Conservation (phyloP, 2,329 filamentous ascomycete genomes). For the Talaromyces islandicus region DNA sequence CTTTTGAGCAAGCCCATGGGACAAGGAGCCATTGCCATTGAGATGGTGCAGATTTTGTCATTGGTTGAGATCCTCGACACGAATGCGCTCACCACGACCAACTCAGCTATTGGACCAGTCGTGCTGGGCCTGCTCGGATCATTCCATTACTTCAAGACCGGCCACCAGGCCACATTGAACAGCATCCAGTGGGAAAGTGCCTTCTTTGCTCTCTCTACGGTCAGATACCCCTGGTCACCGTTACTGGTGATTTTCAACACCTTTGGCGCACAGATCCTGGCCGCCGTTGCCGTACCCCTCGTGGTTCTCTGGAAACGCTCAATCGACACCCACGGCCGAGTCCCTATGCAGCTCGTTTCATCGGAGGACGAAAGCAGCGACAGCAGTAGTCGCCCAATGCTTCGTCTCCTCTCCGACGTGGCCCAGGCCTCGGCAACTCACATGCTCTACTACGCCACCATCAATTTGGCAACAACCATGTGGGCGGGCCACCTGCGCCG, state of each 20-base stretch:
- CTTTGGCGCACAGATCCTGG: slow-evolving; percentile 82
- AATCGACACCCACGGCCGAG: slow-evolving; percentile 58
- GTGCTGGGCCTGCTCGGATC: slow-evolving; percentile 82
- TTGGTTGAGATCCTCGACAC: slow-evolving; percentile 60
- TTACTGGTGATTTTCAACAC: slow-evolving; percentile 78
- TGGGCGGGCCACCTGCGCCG: slow-evolving; percentile 84
- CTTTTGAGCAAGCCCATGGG: slow-evolving; percentile 94
- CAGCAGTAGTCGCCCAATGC: slow-evolving; percentile 19
- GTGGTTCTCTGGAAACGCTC: slow-evolving; percentile 84
- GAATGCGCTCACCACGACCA: slow-evolving; percentile 55
- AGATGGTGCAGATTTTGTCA: slow-evolving; percentile 84
- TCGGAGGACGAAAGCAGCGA: background rate
- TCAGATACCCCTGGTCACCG: slow-evolving; percentile 86
- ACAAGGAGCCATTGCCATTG: slow-evolving; percentile 71
- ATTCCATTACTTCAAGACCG: slow-evolving; percentile 96
- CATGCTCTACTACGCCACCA: slow-evolving; percentile 72
- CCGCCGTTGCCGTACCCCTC: slow-evolving; percentile 71
- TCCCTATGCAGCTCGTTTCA: slow-evolving; percentile 7
- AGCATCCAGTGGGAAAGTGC: slow-evolving; percentile 95
- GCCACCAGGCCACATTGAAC: slow-evolving; percentile 81
- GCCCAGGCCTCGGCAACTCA: slow-evolving; percentile 69
- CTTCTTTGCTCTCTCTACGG: slow-evolving; percentile 77
- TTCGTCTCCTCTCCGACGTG: slow-evolving; percentile 58
- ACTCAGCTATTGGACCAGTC: slow-evolving; percentile 68
- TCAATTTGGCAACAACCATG: slow-evolving; percentile 78